Base-by-base conservation (phyloP, 148 eudicot species). In the Chenopodium berlandieri region DNA sequence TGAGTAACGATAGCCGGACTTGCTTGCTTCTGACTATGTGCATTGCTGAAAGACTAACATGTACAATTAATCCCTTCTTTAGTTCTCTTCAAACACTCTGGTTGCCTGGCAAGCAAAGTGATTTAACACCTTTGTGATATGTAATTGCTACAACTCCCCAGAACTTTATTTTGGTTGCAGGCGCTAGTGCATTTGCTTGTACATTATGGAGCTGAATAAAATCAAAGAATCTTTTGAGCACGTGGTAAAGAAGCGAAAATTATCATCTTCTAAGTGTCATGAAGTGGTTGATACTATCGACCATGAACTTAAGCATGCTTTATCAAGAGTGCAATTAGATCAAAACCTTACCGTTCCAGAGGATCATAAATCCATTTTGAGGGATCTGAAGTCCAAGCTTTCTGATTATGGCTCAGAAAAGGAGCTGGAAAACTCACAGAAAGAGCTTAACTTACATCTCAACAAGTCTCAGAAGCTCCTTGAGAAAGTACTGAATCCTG, bases 211-310 rank as follows among this genome's bases (percentile, higher is more conserved):
- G 84, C 84, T 89, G 73, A 87, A 67, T 73, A 65, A 58, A 22
- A 31, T 90, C 70, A 88, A 78, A 75, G 89, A 84, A 78, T 88
- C 89, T 44, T 89, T 90, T 77, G 89, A 87, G 44, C 88, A 88
- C 19, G 91, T 86, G 40, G 72, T 81, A 9, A 90, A 90, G 88
- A 90, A 84, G 87, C 93, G 83, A 75, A 90, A 89, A 78, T 48
- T 89, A 13, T 86, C 88, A 17, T 73, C 84, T 75, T 89, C 93
- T 4, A 86, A 84, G 84, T 89, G 88, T 54, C 79, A 75, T 54
- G 90, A 90, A 84, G 81, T 89, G 37, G 88, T 90, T 56, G 84
- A 86, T 68, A 83, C 83, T 79, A 82, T 90, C 77, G 73, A 82
- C 64, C 84, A 64, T 74, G 93, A 87, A 84, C 76, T 90, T 17